These are phyloP conservation scores for Firmiana major DNA, from an alignment of 345 rosid species.

Conservation along the genomic window DNA sequence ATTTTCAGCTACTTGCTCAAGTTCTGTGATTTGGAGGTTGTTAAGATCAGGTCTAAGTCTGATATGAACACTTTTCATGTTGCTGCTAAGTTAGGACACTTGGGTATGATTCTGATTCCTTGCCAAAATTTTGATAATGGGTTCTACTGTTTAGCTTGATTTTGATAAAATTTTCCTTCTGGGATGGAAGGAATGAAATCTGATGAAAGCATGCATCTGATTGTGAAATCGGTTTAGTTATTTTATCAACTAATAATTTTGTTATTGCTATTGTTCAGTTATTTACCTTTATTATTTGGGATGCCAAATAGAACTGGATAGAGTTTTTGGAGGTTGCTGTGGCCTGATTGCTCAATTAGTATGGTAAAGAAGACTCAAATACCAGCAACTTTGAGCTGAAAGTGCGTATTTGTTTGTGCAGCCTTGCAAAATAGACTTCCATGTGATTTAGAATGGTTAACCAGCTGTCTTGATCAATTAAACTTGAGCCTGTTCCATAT, in stretches of 20 bases:
- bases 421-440: neutral
- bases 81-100: slow-evolving; percentile 83
- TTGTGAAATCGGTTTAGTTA: neutral
- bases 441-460: neutral
- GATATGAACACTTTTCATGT: slow-evolving; percentile 79
- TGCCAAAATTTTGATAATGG: neutral
- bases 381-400: neutral
- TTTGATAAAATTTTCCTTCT: slow-evolving; percentile 1
- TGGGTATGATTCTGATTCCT: slow-evolving; percentile 48
- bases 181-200: slow-evolving; percentile 23
- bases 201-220: neutral
- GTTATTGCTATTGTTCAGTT: neutral
- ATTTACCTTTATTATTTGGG: neutral
- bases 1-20: slow-evolving; percentile 59
- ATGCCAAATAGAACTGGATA: neutral
- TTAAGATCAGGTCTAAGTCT: slow-evolving; percentile 84
- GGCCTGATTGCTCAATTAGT: slow-evolving; percentile 1
- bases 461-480: neutral
- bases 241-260: neutral
- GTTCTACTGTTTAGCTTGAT: neutral
- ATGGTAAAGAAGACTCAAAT: neutral
- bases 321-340: neutral
- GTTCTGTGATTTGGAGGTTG: slow-evolving; percentile 52
- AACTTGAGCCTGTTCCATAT: neutral
- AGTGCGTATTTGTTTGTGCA: neutral